phyloP scores from a whole-genome alignment of 768 basidiomycete species.

The Xerocomus potaroensis region DNA sequence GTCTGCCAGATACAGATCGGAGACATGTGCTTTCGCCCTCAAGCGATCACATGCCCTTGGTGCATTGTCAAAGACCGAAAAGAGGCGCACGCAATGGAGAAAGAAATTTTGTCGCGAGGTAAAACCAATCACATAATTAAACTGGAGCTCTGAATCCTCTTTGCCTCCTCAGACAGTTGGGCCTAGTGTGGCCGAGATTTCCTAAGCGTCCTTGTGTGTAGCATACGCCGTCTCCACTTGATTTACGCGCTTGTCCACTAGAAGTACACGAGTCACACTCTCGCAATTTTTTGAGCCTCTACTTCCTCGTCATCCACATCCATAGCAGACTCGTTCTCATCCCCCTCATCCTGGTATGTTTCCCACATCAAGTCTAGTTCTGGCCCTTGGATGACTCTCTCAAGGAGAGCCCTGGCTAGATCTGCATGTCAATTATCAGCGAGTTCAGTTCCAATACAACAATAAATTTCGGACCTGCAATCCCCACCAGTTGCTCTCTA shows the following conservation, averaged over 20 bases:
- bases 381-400: constrained; percentile 67
- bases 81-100: constrained; percentile 48
- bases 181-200: constrained; percentile 10
- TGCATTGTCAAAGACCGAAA: constrained; percentile 32
- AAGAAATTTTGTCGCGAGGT: constrained; percentile 54
- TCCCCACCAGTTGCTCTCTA: constrained; percentile 39
- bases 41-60: constrained; percentile 37
- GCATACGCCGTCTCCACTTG: background rate
- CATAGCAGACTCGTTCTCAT: constrained; percentile 34
- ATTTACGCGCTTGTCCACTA: background rate
- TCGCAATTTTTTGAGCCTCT: constrained; percentile 26
- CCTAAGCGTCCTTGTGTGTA: constrained; percentile 2
- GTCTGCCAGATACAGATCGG: constrained; percentile 45
- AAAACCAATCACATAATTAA: background rate
- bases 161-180: constrained; percentile 16
- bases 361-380: constrained; percentile 64
- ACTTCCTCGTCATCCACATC: constrained; percentile 62
- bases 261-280: no score
- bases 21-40: constrained; percentile 48
- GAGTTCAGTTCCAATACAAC: background rate
- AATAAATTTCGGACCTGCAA: constrained; percentile 42
- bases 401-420: constrained; percentile 55
- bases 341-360: constrained; percentile 48
- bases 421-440: constrained; percentile 34
- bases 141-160: constrained; percentile 1